A percentile compares a stretch with the other conserved stretches of the same genome.
Evolutionary conservation across 2,329 filamentous ascomycete genomes (phyloP).

Genomic region (Apiospora phragmitis): DNA sequence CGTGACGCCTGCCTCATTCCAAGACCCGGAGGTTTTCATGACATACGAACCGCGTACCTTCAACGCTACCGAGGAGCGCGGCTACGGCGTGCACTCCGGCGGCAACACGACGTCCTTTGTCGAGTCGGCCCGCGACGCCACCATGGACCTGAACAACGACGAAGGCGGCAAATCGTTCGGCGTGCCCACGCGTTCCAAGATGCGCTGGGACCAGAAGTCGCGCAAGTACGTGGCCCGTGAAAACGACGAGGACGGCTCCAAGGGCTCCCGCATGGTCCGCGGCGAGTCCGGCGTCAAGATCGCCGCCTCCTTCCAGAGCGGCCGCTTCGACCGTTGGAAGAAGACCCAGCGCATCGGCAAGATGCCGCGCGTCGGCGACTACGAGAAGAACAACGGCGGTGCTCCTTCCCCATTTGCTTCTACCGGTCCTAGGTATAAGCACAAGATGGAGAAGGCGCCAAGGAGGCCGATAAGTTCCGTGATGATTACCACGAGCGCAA

Average conservation of each 20-base stretch:
- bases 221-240: conserved; percentile 91
- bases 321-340: conserved; percentile 91
- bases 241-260: conserved; percentile 94
- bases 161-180: conserved; percentile 80
- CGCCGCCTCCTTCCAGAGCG: conserved; percentile 87
- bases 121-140: conserved; percentile 79
- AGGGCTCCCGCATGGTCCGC: conserved; percentile 69
- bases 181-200: conserved; percentile 69
- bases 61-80: conserved; percentile 85
- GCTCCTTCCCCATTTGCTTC: conserved; percentile 30
- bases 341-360: conserved; percentile 79
- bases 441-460: conserved; percentile 84
- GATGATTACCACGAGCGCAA: conserved; percentile 90
- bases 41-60: conserved; percentile 82
- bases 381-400: conserved; percentile 55
- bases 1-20: conserved; percentile 53
- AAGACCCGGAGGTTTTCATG: conserved; percentile 93
- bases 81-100: conserved; percentile 89
- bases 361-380: conserved; percentile 80
- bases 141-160: conserved; percentile 93
- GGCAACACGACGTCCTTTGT: conserved; percentile 66
- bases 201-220: conserved; percentile 96
- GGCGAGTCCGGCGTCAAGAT: conserved; percentile 97
- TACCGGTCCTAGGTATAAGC: conserved; percentile 68
- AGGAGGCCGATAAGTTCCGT: conserved; percentile 87